phyloP scores from a whole-genome alignment of 768 basidiomycete genomes.

The Pulveroboletus sp. region DNA sequence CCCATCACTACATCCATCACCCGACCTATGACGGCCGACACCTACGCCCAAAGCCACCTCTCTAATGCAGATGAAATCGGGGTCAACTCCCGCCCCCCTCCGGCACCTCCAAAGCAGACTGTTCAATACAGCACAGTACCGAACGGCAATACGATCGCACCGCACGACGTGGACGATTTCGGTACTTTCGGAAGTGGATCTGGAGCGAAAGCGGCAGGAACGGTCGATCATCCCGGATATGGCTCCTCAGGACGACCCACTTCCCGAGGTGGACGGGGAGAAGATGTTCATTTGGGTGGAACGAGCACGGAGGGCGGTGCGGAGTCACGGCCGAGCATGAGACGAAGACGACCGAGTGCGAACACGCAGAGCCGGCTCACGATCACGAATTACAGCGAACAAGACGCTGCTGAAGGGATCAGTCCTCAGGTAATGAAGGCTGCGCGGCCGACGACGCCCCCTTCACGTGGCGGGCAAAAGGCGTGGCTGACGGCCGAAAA shows the following conservation, averaged over 20 bases:
- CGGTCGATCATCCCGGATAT: slow-evolving; percentile 30
- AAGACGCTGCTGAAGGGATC: slow-evolving; percentile 35
- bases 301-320: slow-evolving; percentile 3
- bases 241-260: slow-evolving; percentile 13
- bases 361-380: slow-evolving; percentile 36
- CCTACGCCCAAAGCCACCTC: slow-evolving; percentile 11
- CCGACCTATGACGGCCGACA: slow-evolving; percentile 22
- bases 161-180: slow-evolving; percentile 17
- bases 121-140: slow-evolving; percentile 32
- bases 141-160: slow-evolving; percentile 15
- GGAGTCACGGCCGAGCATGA: slow-evolving; percentile 6
- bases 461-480: slow-evolving; percentile 23
- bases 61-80: slow-evolving; percentile 10
- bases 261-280: slow-evolving; percentile 19
- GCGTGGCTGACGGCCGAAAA: slow-evolving; percentile 38
- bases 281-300: slow-evolving; percentile 7
- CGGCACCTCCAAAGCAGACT: slow-evolving; percentile 14
- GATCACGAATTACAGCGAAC: slow-evolving; percentile 39
- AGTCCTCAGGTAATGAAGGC: slow-evolving; percentile 16
- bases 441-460: slow-evolving; percentile 21
- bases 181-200: slow-evolving; percentile 17
- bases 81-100: slow-evolving; percentile 3
- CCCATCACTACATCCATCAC: slow-evolving; percentile 24
- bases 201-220: slow-evolving; percentile 11
- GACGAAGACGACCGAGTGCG: slow-evolving; percentile 34